These are phyloP conservation scores for Chaetothyriales sp. DNA, from an alignment of 2,329 filamentous ascomycete species.

Conservation along the genomic window DNA sequence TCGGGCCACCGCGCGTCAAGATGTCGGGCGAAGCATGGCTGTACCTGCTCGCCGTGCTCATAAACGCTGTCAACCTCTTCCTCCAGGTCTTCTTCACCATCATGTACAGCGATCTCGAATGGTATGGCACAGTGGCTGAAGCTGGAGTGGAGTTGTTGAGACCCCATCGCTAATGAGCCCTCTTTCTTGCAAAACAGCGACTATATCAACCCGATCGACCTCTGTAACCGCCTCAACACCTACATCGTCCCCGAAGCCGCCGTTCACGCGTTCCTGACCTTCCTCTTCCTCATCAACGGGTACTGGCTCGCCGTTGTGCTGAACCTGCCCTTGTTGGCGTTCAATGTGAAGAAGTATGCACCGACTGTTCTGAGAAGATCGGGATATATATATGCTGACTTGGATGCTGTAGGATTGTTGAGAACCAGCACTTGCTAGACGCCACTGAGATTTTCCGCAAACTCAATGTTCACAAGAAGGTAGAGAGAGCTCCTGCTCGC, in stretches of 20 bases:
- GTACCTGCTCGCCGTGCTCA: constrained; percentile 91
- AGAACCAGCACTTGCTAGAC: constrained; percentile 92
- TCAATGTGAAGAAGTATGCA: constrained; percentile 94
- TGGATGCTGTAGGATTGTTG: constrained; percentile 55
- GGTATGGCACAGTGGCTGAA: constrained; percentile 45
- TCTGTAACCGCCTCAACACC: constrained; percentile 99
- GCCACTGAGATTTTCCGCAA: constrained; percentile 99
- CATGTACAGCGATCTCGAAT: constrained; percentile 99
- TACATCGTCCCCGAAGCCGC: constrained; percentile 98
- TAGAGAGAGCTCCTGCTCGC: constrained; percentile 23
- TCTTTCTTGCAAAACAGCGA: constrained; percentile 47
- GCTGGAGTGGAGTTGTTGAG: no score
- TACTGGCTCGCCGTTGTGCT: constrained; percentile 92
- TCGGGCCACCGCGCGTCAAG: constrained; percentile 23
- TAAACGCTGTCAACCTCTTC: constrained; percentile 99
- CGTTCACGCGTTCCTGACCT: constrained; percentile 88
- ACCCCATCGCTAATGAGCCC: constrained; percentile 2
- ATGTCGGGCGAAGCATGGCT: constrained; percentile 99
- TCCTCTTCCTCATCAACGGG: constrained; percentile 93
- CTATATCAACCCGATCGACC: constrained; percentile 99
- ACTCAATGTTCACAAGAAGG: constrained; percentile 98
- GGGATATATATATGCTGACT: constrained; percentile 9
- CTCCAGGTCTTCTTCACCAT: constrained; percentile 99
- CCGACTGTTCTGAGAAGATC: no score
- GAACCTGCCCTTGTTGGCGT: constrained; percentile 80